A percentile compares a stretch with the other conserved stretches of the same genome.
These are phyloP conservation scores for Areca catechu DNA, from an alignment of 176 grass and related monocot genomes.

Conservation along the genomic window DNA sequence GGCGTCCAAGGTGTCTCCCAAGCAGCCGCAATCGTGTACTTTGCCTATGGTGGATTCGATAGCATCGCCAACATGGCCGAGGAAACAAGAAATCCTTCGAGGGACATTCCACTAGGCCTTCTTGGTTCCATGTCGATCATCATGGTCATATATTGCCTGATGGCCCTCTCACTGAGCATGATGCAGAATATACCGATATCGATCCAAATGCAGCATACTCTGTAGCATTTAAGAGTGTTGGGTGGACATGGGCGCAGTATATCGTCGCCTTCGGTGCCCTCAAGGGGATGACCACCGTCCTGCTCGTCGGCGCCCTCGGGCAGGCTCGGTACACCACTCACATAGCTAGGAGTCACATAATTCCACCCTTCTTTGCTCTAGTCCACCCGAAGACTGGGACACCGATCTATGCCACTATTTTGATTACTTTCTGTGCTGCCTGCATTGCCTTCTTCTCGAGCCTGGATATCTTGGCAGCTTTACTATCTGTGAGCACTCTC, in stretches of 20 bases:
- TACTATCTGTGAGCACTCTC: slow-evolving; percentile 77
- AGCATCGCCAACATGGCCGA: slow-evolving; percentile 93
- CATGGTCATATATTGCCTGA: slow-evolving; percentile 71
- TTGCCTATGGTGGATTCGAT: slow-evolving; percentile 90
- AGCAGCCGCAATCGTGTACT: slow-evolving; percentile 83
- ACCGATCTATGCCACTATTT: slow-evolving; percentile 59
- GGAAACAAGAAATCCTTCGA: slow-evolving; percentile 68
- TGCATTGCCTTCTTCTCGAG: slow-evolving; percentile 87
- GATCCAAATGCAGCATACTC: slow-evolving; percentile 57
- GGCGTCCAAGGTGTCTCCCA: slow-evolving; percentile 66
- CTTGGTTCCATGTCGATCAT: slow-evolving; percentile 78
- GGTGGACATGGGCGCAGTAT: slow-evolving; percentile 80
- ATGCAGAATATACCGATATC: slow-evolving; percentile 75
- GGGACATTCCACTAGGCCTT: slow-evolving; percentile 76
- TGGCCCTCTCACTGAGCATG: slow-evolving; percentile 86
- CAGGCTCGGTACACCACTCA: slow-evolving; percentile 78
- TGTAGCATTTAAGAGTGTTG: slow-evolving; percentile 59
- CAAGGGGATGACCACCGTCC: slow-evolving; percentile 96
- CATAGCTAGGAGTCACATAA: slow-evolving; percentile 94
- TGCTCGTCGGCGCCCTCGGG: slow-evolving; percentile 80
- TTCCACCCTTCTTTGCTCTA: slow-evolving; percentile 79
- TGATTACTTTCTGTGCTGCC: slow-evolving; percentile 37
- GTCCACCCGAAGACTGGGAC: slow-evolving; percentile 88
- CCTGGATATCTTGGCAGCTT: slow-evolving; percentile 52
- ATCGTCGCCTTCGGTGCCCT: slow-evolving; percentile 80